Conservation (phyloP, 306 rosid genomes). For the Prosopis cineraria region DNA sequence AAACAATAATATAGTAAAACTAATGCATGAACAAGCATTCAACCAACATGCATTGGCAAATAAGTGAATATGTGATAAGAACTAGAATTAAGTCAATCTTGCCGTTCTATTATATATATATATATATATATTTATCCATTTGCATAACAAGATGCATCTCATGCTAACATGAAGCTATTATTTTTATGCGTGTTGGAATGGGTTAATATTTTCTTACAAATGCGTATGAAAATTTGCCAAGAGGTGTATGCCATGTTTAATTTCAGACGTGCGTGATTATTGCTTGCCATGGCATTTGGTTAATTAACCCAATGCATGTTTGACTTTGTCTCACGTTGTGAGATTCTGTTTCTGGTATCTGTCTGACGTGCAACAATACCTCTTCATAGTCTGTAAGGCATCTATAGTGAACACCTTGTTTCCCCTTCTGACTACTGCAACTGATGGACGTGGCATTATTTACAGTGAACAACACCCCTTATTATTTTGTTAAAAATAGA, state of each 20-base stretch:
- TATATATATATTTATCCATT: too few relatives aligned
- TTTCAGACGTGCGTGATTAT: not conserved
- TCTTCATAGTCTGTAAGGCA: slow-evolving; percentile 3
- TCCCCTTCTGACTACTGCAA: slow-evolving; percentile 16
- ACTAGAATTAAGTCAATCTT: not conserved
- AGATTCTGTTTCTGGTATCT: not conserved
- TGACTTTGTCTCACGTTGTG: not conserved
- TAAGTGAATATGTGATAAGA: not conserved
- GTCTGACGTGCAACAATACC: not conserved
- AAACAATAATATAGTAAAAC: too few relatives aligned
- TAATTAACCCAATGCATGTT: not conserved
- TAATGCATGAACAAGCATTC: too few relatives aligned
- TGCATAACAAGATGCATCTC: not conserved
- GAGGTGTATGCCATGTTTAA: slow-evolving; percentile 3
- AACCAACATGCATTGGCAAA: not conserved
- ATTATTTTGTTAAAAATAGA: slow-evolving; percentile 11
- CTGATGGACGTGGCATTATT: slow-evolving; percentile 1
- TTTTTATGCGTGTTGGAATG: not conserved
- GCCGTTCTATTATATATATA: not conserved
- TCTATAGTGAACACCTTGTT: not conserved
- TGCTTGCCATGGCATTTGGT: slow-evolving; percentile 3
- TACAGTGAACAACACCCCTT: too few relatives aligned
- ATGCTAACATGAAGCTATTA: not conserved
- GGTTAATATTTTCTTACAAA: not conserved
- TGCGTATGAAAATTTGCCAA: not conserved